Conservation (phyloP, 164 flowering plant genomes). For the Berberis thunbergii region DNA sequence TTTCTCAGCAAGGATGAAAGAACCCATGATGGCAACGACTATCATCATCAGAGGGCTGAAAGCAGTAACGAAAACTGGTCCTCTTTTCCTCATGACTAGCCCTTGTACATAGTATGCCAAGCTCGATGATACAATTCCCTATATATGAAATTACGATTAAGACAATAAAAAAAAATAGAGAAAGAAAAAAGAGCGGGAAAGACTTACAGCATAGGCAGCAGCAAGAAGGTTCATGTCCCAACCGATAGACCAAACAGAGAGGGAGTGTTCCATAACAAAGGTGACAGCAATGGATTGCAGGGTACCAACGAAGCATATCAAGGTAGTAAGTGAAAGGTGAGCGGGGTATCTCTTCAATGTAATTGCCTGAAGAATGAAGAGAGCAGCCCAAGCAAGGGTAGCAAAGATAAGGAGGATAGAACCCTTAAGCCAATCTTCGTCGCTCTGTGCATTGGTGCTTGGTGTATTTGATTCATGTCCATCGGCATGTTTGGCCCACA, state of each 20-base stretch:
- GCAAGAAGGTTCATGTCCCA: conserved; percentile 93
- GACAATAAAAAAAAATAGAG: not conserved
- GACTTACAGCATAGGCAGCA: conserved; percentile 84
- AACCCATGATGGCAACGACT: conserved; percentile 91
- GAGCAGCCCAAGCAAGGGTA: conserved; percentile 83
- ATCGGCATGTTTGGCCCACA: conserved; percentile 32
- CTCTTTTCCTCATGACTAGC: conserved; percentile 74
- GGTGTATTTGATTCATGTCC: conserved; percentile 14
- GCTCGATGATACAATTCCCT: conserved; percentile 91
- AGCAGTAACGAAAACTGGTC: conserved; percentile 92
- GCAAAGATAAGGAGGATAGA: conserved; percentile 82
- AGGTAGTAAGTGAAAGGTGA: conserved; percentile 71
- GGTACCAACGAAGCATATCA: conserved; percentile 76
- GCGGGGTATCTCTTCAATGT: conserved; percentile 59
- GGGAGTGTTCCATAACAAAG: conserved; percentile 62
- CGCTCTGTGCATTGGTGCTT: conserved; percentile 17
- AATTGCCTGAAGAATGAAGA: conserved; percentile 63
- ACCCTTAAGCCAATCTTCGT: conserved; percentile 81
- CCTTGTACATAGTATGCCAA: conserved; percentile 95
- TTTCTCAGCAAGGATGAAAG: conserved; percentile 77
- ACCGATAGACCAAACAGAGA: conserved; percentile 69
- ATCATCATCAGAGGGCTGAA: conserved; percentile 96
- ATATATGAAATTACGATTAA: not conserved
- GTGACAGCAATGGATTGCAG: conserved; percentile 77
- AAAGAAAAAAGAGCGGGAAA: conserved; percentile 7